Percentiles rank a stretch among this genome's conserved stretches.
These are phyloP conservation scores for Eimeria sp. DNA, from an alignment of 169 alveolate genomes.

Conservation along the genomic window DNA sequence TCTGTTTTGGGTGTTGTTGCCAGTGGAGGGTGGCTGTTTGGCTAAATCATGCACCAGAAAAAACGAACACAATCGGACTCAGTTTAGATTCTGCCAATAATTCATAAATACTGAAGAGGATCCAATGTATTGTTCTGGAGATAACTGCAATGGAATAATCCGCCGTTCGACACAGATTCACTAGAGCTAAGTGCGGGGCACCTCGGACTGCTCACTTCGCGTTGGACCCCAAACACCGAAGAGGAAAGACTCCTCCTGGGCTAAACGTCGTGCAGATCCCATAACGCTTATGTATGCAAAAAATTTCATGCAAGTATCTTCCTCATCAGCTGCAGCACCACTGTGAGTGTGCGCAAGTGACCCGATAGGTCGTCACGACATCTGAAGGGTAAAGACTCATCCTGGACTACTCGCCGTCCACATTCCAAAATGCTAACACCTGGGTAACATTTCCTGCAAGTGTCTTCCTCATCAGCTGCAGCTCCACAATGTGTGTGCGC, in stretches of 20 bases:
- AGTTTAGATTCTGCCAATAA: not conserved
- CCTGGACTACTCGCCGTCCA: too few species aligned
- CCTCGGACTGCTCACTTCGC: not conserved
- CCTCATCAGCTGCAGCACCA: not conserved
- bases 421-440: not conserved
- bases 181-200: not conserved
- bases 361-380: conserved; percentile 10
- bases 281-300: not conserved
- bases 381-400: too few species aligned
- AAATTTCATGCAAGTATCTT: not conserved
- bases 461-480: not conserved
- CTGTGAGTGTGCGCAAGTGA: conserved; percentile 9
- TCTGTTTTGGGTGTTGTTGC: not conserved
- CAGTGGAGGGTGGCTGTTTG: not conserved
- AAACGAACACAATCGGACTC: not conserved
- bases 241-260: not conserved
- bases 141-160: not conserved
- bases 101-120: not conserved
- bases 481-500: not conserved
- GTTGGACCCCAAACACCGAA: not conserved
- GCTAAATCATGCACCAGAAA: not conserved
- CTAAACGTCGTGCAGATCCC: too few species aligned
- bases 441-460: not conserved
- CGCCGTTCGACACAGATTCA: not conserved
- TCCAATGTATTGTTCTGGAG: not conserved